Evolutionary conservation across 1,139 yeast genomes (phyloP).

Genomic region (Geotrichum fermentans): DNA sequence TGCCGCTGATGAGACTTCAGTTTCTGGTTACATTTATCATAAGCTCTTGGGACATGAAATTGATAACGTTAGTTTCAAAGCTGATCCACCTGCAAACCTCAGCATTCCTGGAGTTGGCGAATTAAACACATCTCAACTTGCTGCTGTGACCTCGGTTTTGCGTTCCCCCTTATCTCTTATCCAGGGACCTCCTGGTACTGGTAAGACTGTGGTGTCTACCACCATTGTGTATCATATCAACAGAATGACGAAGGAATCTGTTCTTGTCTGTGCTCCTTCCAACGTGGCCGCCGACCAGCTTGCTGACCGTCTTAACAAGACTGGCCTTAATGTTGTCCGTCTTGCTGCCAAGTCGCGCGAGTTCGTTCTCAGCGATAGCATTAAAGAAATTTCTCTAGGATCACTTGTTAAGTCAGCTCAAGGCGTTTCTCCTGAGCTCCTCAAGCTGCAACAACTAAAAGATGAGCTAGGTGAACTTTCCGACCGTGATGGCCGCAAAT

Average conservation of each 20-base stretch:
- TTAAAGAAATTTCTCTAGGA: conserved; percentile 30
- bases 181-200: conserved; percentile 99
- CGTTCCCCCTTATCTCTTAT: conserved; percentile 75
- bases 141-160: conserved; percentile 70
- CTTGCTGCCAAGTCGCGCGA: conserved; percentile 74
- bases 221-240: conserved; percentile 77
- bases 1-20: conserved; percentile 67
- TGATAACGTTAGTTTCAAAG: conserved; percentile 42
- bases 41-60: conserved; percentile 80
- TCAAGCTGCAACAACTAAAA: conserved; percentile 53
- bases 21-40: conserved; percentile 73
- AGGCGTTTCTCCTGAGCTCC: conserved; percentile 47
- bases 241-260: conserved; percentile 51
- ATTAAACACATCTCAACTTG: conserved; percentile 70
- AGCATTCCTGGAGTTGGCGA: conserved; percentile 65
- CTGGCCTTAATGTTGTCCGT: conserved; percentile 75
- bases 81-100: conserved; percentile 48
- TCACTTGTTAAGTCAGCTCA: conserved; percentile 50
- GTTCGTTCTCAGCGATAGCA: conserved; percentile 27
- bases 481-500: conserved; percentile 47
- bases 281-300: conserved; percentile 93
- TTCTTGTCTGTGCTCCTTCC: conserved; percentile 91
- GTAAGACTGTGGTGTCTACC: conserved; percentile 92
- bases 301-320: conserved; percentile 59
- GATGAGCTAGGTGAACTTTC: conserved; percentile 70